Evolutionary conservation across 1,139 yeast genomes (phyloP).

Genomic region (Yamadazyma conglobata): DNA sequence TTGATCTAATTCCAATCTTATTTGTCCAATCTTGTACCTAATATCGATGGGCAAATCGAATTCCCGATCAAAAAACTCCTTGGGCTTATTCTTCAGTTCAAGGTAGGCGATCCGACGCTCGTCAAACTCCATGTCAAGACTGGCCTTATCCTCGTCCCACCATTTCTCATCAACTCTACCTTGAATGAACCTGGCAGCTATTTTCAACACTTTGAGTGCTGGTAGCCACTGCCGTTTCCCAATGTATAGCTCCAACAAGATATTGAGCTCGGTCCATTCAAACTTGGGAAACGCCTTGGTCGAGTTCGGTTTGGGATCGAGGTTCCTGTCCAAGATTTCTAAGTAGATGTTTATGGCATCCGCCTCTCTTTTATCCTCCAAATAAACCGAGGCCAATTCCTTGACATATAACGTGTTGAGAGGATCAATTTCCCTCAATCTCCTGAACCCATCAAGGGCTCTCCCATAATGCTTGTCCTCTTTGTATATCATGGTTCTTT

Average conservation of each 20-base stretch:
- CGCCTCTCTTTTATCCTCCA: constrained; percentile 67
- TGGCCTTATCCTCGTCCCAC: constrained; percentile 78
- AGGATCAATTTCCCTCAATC: constrained; percentile 59
- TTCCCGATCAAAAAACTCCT: constrained; percentile 25
- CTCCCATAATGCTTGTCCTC: constrained; percentile 62
- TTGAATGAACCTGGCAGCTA: constrained; percentile 82
- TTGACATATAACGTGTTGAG: constrained; percentile 58
- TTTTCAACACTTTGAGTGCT: constrained; percentile 64
- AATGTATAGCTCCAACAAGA: constrained; percentile 72
- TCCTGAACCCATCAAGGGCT: constrained; percentile 74
- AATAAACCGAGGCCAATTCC: constrained; percentile 74
- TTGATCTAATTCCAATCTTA: constrained; percentile 64
- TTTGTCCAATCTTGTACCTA: constrained; percentile 70
- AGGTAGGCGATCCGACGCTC: constrained; percentile 46
- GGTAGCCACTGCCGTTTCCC: constrained; percentile 61
- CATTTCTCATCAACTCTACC: constrained; percentile 65
- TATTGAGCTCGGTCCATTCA: constrained; percentile 87
- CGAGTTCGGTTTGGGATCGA: constrained; percentile 31
- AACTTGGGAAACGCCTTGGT: constrained; percentile 43
- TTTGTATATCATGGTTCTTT: constrained; percentile 63
- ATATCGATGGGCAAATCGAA: constrained; percentile 76
- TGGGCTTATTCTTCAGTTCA: constrained; percentile 8
- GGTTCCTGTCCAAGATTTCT: constrained; percentile 58
- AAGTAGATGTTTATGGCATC: constrained; percentile 82
- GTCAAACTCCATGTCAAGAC: constrained; percentile 60